Evolutionary conservation across 352 stramenopile genomes (phyloP), one percentile per base, ranked within the genome.

Genomic region (Phytophthora niederhauseri): DNA sequence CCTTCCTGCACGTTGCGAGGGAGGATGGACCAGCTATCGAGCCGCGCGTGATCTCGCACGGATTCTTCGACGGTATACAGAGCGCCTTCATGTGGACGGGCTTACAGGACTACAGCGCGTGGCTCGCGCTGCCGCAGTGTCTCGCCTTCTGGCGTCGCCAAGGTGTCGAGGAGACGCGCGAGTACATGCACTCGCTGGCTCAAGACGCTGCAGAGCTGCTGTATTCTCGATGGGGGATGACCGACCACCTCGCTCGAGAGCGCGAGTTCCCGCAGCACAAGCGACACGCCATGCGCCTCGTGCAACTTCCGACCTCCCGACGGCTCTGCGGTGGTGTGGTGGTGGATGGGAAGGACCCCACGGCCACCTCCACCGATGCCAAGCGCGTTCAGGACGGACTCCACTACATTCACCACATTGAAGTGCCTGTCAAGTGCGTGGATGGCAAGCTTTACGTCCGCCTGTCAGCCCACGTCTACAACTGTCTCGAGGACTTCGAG

Each of bases 381-480:
- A 98, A 98, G 53, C 73, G 78, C n/a, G 80, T 98, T 17, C 94
- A 98, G 78, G 94, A 98, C 67, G 82, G 76, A 61, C 77, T 98
- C 19, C 95, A 98, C 73, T 64, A 80, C 19, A 24, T 54, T 17
- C 73, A 94, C 53, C 59, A 66, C 20, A 94, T 98, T 50, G 96
- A 99, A 84, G 93, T 97, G 46, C 96, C 96, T 9, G 83, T 99
- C 36, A 98, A 98, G 74, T 98, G 89, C 61, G 75, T 98, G 17
- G 80, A 94, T 31, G 88, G 82, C 0, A 67, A 73, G 24, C 73
- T 99, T 1, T 98, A 95, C 78, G 85, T 97, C 24, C 84, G 96
- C 49, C 71, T 99, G 20, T 98, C 92, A 4, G 89, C 84, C 34
- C 94, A 98, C 68, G 70, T 98, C 50, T 99, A 98, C 79, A 99